Percentiles rank a stretch among this genome's conserved stretches.
phyloP scores from a whole-genome alignment of 805 yeast genomes.

The Kazachstania taianensis region DNA sequence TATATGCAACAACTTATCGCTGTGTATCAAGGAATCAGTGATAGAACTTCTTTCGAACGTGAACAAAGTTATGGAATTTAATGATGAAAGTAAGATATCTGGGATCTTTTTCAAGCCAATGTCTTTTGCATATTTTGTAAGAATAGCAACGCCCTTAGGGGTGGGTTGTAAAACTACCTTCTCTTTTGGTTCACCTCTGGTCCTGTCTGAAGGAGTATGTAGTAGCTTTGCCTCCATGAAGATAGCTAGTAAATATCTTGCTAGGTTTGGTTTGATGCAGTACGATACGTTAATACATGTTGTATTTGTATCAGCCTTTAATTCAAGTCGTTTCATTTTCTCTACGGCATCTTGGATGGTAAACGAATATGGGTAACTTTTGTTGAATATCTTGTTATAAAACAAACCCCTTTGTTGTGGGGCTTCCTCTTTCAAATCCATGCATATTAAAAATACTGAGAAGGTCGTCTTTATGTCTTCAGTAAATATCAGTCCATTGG shows the following conservation, averaged over 20 bases:
- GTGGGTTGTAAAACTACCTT: slow-evolving; percentile 63
- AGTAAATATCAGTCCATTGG: slow-evolving; percentile 42
- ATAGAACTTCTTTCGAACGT: slow-evolving; percentile 52
- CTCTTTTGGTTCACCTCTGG: slow-evolving; percentile 39
- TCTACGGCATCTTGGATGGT: slow-evolving; percentile 40
- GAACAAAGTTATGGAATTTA: slow-evolving; percentile 66
- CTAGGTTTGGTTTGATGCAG: slow-evolving; percentile 41
- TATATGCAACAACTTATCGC: slow-evolving; percentile 53
- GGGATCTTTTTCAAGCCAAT: slow-evolving; percentile 44
- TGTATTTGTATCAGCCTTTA: slow-evolving; percentile 38
- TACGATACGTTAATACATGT: slow-evolving; percentile 49
- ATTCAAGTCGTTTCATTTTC: slow-evolving; percentile 39
- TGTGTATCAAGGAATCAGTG: slow-evolving; percentile 50
- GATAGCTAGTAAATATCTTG: slow-evolving; percentile 35
- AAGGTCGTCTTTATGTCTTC: slow-evolving; percentile 53
- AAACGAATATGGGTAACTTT: slow-evolving; percentile 44
- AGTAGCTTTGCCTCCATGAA: slow-evolving; percentile 55
- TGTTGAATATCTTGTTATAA: slow-evolving; percentile 13
- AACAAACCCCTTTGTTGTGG: slow-evolving; percentile 7
- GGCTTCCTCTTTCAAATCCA: slow-evolving; percentile 29
- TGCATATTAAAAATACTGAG: slow-evolving; percentile 39
- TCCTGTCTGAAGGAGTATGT: slow-evolving; percentile 69
- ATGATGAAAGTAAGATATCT: slow-evolving; percentile 40
- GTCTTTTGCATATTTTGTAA: slow-evolving; percentile 49
- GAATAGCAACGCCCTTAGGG: slow-evolving; percentile 74